Evolutionary conservation across 352 stramenopile genomes (phyloP), one percentile per base, ranked within the genome.

Genomic region (Phytopythium oedochilum): DNA sequence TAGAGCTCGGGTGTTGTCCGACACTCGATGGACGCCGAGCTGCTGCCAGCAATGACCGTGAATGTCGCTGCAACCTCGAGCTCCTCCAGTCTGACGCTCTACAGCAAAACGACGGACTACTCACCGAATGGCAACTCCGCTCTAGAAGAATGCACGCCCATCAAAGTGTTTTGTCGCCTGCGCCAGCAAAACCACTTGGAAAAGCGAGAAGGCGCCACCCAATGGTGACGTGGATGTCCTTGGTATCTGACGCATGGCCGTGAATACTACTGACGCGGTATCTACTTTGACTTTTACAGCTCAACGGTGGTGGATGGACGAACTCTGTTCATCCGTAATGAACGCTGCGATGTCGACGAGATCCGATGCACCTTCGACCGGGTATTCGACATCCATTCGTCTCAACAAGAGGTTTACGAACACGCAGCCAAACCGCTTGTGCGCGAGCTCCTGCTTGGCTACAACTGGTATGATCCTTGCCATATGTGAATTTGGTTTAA

Each of bases 111-210:
- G 7, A 25, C 15, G 18, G 36, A 43, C 18, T 17, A 12, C 12
- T 25, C 36, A 7, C 17, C 18, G 36, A 23, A 25, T n/a, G 36
- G 18, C 22, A 23, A n/a, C 36, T 43, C 17, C 36, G 18, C 2
- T 3, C 36, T n/a, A 23, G 26, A 15, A 8, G 82, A 70, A 50
- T 50, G 44, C 25, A 50, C 44, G 4, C 44, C 44, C 51, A 91
- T 96, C 61, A 78, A 84, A 39, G 80, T 94, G 11, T 89, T 77
- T 31, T 94, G 83, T 23, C 78, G 86, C 4, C 66, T 96, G 15
- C 75, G 83, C 10, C 83, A 88, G 36, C 77, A 92, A 58, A 95
- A 92, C 56, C 61, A 75, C 35, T 66, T 87, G 25, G 82, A 92
- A 53, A 86, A 78, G 42, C 70, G 75, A 23, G 73, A 88, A 59